Evolutionary conservation across 2,329 filamentous ascomycete species (phyloP).

Genomic region (Microdochium nivale): DNA sequence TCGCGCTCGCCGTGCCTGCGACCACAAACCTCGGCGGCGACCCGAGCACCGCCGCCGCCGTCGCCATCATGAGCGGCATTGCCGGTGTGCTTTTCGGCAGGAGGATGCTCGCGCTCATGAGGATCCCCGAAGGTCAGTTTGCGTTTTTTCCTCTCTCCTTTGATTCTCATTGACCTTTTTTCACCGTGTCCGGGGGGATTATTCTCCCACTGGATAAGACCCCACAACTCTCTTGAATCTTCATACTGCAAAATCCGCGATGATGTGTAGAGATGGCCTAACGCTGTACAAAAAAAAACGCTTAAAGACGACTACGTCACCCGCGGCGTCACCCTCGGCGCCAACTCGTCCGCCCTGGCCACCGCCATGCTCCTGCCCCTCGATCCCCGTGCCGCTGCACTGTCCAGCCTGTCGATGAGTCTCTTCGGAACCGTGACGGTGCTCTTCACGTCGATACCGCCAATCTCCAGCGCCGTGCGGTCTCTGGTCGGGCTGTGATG

Average conservation of each 20-base stretch:
- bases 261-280: too few relatives aligned
- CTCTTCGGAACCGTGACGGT: slow-evolving; percentile 52
- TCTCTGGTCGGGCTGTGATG: slow-evolving; percentile 33
- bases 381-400: slow-evolving; percentile 49
- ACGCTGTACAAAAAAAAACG: too few relatives aligned
- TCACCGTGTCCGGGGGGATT: too few relatives aligned
- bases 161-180: too few relatives aligned
- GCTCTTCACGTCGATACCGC: slow-evolving; percentile 47
- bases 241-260: too few relatives aligned
- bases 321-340: slow-evolving; percentile 51
- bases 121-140: slow-evolving; percentile 41
- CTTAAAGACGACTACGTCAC: slow-evolving; percentile 54
- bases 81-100: slow-evolving; percentile 47
- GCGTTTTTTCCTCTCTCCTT: not conserved
- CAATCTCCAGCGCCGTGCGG: slow-evolving; percentile 37
- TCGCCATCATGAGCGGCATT: slow-evolving; percentile 52
- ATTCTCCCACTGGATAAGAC: too few relatives aligned
- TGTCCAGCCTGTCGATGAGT: slow-evolving; percentile 52
- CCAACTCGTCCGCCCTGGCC: slow-evolving; percentile 50
- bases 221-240: too few relatives aligned
- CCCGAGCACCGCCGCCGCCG: slow-evolving; percentile 42
- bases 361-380: slow-evolving; percentile 47
- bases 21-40: slow-evolving; percentile 49
- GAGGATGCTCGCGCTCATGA: slow-evolving; percentile 36
- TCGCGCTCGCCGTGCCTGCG: slow-evolving; percentile 51